These are phyloP conservation scores for Wickerhamiella dianesei DNA, from an alignment of 805 yeast species.

Conservation along the genomic window DNA sequence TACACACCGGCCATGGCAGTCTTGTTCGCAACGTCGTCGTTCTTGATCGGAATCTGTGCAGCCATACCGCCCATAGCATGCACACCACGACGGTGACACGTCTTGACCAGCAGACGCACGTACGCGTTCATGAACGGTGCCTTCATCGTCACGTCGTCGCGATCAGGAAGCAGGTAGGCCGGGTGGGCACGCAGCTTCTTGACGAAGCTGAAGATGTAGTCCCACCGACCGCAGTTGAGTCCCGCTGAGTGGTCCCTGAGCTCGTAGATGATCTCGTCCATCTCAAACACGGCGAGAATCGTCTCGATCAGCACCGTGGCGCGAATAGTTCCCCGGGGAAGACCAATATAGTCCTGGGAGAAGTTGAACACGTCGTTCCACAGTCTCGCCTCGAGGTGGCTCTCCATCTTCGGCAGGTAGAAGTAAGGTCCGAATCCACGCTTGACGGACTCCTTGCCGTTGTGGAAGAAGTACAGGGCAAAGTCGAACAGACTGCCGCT, in stretches of 20 bases:
- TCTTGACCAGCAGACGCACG: slow-evolving; percentile 50
- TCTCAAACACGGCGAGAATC: slow-evolving; percentile 59
- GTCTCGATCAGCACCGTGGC: slow-evolving; percentile 63
- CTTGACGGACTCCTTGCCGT: slow-evolving; percentile 42
- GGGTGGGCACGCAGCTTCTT: slow-evolving; percentile 51
- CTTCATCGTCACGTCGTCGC: slow-evolving; percentile 54
- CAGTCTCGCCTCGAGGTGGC: slow-evolving; percentile 59
- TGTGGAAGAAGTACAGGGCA: slow-evolving; percentile 57
- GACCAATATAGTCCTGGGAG: slow-evolving; percentile 48
- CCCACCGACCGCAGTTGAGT: slow-evolving; percentile 68
- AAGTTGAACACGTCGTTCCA: slow-evolving; percentile 61
- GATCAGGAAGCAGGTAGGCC: slow-evolving; percentile 52
- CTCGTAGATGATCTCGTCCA: slow-evolving; percentile 67
- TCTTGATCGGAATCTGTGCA: slow-evolving; percentile 62
- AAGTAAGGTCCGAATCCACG: slow-evolving; percentile 60
- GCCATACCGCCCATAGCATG: slow-evolving; percentile 76
- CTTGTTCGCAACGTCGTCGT: slow-evolving; percentile 45
- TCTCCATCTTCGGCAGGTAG: slow-evolving; percentile 65
- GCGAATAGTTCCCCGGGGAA: slow-evolving; percentile 57
- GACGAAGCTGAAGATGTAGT: slow-evolving; percentile 57
- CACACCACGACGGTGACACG: slow-evolving; percentile 58
- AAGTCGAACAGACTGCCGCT: slow-evolving; percentile 57
- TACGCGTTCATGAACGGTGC: slow-evolving; percentile 59
- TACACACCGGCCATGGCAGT: slow-evolving; percentile 55
- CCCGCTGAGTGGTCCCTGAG: slow-evolving; percentile 60